Evolutionary conservation across 2,329 filamentous ascomycete species (phyloP).

Genomic region (Colletotrichum tabaci): DNA sequence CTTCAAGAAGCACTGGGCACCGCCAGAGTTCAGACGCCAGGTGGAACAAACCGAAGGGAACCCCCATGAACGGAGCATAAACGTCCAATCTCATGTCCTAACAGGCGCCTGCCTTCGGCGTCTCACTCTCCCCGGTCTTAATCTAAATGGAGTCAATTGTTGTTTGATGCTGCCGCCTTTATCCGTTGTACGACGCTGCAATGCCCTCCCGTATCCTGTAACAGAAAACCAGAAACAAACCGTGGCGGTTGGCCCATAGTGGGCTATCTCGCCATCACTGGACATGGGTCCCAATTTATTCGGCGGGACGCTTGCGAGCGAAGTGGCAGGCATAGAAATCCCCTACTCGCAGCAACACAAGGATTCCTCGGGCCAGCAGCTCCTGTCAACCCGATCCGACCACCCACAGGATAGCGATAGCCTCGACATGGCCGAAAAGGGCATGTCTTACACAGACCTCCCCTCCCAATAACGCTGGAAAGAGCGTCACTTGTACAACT

Average conservation of each 20-base stretch:
- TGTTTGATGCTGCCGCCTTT: constrained; percentile 15
- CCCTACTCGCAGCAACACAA: constrained; percentile 19
- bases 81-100: constrained; percentile 13
- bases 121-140: constrained; percentile 11
- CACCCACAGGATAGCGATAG: constrained; percentile 13
- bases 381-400: constrained; percentile 22
- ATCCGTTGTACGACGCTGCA: neutral
- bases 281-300: constrained; percentile 20
- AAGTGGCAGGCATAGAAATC: constrained; percentile 21
- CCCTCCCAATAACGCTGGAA: constrained; percentile 12
- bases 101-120: neutral
- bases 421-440: neutral
- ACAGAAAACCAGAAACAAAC: constrained; percentile 24
- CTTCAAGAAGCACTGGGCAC: constrained; percentile 19
- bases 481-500: neutral
- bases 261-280: neutral
- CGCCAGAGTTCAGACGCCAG: constrained; percentile 29
- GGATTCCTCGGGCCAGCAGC: neutral
- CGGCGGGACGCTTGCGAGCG: constrained; percentile 1
- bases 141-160: constrained; percentile 19
- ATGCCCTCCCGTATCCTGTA: constrained; percentile 12
- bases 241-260: constrained; percentile 11
- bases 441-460: neutral
- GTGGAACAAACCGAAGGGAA: constrained; percentile 16
- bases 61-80: constrained; percentile 29